Conservation (phyloP, 495 filamentous ascomycete genomes). For the Aspergillus baeticus region DNA sequence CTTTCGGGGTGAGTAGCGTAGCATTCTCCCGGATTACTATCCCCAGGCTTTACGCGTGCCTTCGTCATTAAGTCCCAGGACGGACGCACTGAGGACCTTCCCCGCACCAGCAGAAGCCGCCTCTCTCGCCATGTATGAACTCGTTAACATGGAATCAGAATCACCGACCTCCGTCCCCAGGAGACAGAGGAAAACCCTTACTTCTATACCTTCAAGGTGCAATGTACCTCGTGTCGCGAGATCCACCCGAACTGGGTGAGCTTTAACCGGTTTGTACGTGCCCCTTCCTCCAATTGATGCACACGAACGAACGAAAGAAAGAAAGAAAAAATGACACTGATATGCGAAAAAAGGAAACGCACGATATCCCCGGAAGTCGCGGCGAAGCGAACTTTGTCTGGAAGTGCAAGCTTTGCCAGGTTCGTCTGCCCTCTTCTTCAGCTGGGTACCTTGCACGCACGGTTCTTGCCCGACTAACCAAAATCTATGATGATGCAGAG, state of each 20-base stretch:
- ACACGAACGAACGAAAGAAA: too few species aligned
- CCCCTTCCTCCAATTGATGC: neutral
- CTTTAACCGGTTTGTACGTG: slow-evolving; percentile 83
- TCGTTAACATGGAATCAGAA: slow-evolving; percentile 49
- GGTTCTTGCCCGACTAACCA: slow-evolving; percentile 4
- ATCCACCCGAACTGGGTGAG: slow-evolving; percentile 83
- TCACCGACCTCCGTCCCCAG: slow-evolving; percentile 81
- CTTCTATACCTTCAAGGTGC: slow-evolving; percentile 94
- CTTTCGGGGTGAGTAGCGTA: slow-evolving; percentile 72
- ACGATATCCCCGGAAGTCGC: slow-evolving; percentile 84
- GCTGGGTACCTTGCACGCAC: neutral
- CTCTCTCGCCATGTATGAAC: slow-evolving; percentile 14
- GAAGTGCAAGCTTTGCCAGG: slow-evolving; percentile 92
- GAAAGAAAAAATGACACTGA: too few species aligned
- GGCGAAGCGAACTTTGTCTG: slow-evolving; percentile 98
- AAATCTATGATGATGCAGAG: slow-evolving; percentile 34
- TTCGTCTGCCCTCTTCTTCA: slow-evolving; percentile 27
- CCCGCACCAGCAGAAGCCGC: slow-evolving; percentile 1
- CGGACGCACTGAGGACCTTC: too few species aligned
- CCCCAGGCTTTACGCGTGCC: too few species aligned
- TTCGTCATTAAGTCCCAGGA: too few species aligned
- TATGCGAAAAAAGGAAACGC: slow-evolving; percentile 74
- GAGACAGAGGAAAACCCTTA: slow-evolving; percentile 80
- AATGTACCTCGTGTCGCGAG: slow-evolving; percentile 94
- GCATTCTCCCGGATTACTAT: too few species aligned